Conservation (phyloP, 2,329 filamentous ascomycete species). For the Gaeumannomyces sp. region DNA sequence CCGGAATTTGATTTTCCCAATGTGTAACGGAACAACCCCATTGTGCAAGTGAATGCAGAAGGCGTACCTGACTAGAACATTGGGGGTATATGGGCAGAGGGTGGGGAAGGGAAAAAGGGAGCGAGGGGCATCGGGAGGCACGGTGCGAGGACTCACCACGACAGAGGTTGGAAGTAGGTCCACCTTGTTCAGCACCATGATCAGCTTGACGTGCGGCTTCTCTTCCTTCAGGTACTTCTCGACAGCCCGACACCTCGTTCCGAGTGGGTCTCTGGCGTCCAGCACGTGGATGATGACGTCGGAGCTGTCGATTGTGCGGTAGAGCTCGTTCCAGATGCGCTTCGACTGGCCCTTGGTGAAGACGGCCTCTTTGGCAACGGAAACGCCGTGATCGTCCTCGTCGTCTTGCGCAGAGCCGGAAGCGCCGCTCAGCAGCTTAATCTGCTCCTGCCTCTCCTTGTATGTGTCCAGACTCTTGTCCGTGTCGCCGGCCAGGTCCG, state of each 20-base stretch:
- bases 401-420: conserved; percentile 51
- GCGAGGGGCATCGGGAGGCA: conserved; percentile 8
- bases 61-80: conserved; percentile 80
- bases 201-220: conserved; percentile 73
- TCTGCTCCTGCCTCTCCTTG: conserved; percentile 72
- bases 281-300: conserved; percentile 95
- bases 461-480: conserved; percentile 77
- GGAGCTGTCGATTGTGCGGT: conserved; percentile 76
- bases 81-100: conserved; percentile 40
- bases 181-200: conserved; percentile 85
- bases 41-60: conserved; percentile 48
- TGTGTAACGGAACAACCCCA: conserved; percentile 97
- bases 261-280: conserved; percentile 82
- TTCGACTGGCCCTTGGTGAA: conserved; percentile 95
- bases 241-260: conserved; percentile 81
- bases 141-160: conserved; percentile 68
- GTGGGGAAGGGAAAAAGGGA: conserved; percentile 12
- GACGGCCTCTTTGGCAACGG: conserved; percentile 72
- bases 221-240: conserved; percentile 93
- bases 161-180: conserved; percentile 89
- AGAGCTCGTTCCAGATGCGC: conserved; percentile 90
- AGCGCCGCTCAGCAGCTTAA: conserved; percentile 66
- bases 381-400: conserved; percentile 37
- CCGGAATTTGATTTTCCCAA: conserved; percentile 82
- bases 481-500: conserved; percentile 74